A percentile compares a stretch with the other conserved stretches of the same genome.
Conservation (phyloP, 108 stramenopile species). For the Seminavis robusta region DNA sequence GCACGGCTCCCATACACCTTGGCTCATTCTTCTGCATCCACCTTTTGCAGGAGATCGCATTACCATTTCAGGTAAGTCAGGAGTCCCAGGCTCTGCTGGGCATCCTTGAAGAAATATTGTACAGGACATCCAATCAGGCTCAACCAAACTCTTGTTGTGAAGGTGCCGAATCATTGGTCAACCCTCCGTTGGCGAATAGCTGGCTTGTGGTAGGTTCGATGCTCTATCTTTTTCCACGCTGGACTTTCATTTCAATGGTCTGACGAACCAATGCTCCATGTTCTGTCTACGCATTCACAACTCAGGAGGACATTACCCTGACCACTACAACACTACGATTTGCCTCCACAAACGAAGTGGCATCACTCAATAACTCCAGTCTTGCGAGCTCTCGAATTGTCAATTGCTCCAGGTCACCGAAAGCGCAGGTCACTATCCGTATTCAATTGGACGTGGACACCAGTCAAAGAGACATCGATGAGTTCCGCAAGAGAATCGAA, state of each 20-base stretch:
- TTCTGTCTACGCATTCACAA: no score
- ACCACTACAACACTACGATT: constrained; percentile 40
- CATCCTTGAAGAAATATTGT: no score
- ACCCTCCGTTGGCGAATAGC: constrained; percentile 33
- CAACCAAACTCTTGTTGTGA: no score
- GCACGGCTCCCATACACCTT: no score
- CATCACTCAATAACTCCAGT: constrained; percentile 57
- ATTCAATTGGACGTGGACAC: constrained; percentile 64
- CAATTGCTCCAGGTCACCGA: constrained; percentile 69
- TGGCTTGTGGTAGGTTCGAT: constrained; percentile 73
- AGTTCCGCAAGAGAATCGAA: constrained; percentile 45
- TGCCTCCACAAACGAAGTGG: constrained; percentile 64
- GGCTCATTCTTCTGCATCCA: no score
- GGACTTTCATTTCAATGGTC: no score
- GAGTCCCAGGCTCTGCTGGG: constrained; percentile 9
- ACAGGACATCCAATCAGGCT: no score
- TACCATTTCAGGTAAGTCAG: constrained; percentile 36
- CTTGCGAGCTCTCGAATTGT: constrained; percentile 60
- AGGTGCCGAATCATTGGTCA: no score
- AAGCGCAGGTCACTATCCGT: constrained; percentile 33
- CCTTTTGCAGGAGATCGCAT: no score
- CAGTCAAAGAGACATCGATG: constrained; percentile 31
- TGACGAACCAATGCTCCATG: no score
- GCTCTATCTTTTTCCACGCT: no score
- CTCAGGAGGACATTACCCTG: constrained; percentile 31